These are phyloP conservation scores for Cercospora berteroae DNA, from an alignment of 2,329 filamentous ascomycete species.

Conservation along the genomic window DNA sequence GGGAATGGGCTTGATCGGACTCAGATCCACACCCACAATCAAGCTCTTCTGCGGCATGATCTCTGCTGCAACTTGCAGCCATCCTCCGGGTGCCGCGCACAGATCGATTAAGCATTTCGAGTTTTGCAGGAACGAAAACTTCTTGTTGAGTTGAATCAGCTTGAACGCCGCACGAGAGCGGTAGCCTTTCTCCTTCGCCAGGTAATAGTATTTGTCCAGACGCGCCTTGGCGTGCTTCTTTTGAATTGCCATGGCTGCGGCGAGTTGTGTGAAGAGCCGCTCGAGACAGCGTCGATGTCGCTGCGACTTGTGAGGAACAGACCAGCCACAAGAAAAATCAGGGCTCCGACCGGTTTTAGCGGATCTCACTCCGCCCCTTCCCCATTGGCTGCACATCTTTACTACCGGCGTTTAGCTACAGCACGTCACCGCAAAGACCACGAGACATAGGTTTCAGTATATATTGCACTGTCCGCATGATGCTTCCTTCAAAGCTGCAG, in stretches of 20 bases:
- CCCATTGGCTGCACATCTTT: not conserved
- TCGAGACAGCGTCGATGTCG: not conserved
- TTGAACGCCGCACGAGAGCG: slow-evolving; percentile 96
- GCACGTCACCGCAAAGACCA: not conserved
- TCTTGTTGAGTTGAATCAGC: slow-evolving; percentile 96
- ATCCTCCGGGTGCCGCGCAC: slow-evolving; percentile 93
- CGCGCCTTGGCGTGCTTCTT: slow-evolving; percentile 99
- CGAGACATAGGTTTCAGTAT: not conserved
- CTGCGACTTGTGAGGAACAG: not conserved
- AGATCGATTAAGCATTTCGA: slow-evolving; percentile 96
- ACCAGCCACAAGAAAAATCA: slow-evolving; percentile 1
- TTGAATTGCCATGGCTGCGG: slow-evolving; percentile 76
- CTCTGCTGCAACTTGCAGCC: slow-evolving; percentile 95
- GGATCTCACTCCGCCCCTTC: not conserved
- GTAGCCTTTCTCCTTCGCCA: slow-evolving; percentile 98
- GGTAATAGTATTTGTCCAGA: slow-evolving; percentile 97
- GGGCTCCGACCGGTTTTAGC: not conserved
- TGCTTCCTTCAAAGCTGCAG: not conserved
- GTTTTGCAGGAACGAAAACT: slow-evolving; percentile 96
- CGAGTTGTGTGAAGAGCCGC: slow-evolving; percentile 1
- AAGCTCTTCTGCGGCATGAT: slow-evolving; percentile 87
- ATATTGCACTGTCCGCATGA: not conserved
- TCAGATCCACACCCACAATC: slow-evolving; percentile 90
- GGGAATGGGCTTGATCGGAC: slow-evolving; percentile 93
- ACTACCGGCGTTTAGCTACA: not conserved